Evolutionary conservation across 108 stramenopile species (phyloP), one percentile per base, ranked within the genome.

Genomic region (Seminavis robusta): DNA sequence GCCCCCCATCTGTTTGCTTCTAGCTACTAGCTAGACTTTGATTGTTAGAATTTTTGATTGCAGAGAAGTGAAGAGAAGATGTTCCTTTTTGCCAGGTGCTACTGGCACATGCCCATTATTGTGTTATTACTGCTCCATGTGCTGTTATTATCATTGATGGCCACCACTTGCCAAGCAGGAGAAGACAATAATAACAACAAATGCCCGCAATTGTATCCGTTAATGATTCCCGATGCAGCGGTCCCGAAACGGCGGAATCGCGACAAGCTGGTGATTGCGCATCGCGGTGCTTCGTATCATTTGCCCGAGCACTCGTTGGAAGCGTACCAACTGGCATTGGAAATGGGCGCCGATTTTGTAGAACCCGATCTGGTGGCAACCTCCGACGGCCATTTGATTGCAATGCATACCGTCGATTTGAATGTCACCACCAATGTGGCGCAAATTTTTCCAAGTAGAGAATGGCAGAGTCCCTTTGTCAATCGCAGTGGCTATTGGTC

Each of bases 311-410:
- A 93, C 51, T 69, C 88, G 0, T 38, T 89, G 37, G 69, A 58
- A 41, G 81, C 77, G 5, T 93, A 93, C 55, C 79, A 81, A 33
- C 57, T 93, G 20, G 88, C 92, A 17, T 47, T 90, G 8, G 88
- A 89, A 40, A 52, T 93, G n/a, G 80, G 82, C 11, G 81, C 87
- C 23, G 84, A 93, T 39, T 93, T 77, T 57, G 83, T 89, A 37
- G 92, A 93, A 46, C 80, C 88, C 0, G 88, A 93, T 65, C 54
- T 88, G 39, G 79, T 86, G 0, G 59, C 84, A 20, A 80, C 84
- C 16, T 67, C 58, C 25, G 82, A 82, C 47, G 46, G 49, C 17
- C 47, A 69, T 21, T 47, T 86, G 39, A 47, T 86, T 24, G 83
- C 83, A 24, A 61, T 83, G 2, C 88, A 93, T 61, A 61, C 66